Conservation (phyloP, 139 green algal genomes). For the Trebouxia sp. region DNA sequence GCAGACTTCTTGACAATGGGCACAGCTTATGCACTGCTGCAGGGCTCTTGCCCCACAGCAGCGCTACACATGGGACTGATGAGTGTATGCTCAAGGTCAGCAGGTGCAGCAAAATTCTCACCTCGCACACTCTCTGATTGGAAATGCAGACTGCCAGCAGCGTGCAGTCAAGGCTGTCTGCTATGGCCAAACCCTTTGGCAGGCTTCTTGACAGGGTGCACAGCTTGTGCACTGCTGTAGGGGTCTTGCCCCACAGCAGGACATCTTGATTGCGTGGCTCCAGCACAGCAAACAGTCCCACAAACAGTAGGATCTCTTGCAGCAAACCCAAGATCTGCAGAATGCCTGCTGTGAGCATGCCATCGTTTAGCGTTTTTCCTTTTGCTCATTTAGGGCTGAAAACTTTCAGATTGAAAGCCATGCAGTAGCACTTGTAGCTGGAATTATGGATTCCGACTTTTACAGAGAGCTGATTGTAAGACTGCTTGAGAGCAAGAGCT, state of each 20-base stretch:
- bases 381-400: too few species aligned
- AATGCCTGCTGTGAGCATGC: too few species aligned
- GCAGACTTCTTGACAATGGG: constrained; percentile 47
- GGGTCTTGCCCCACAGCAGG: constrained; percentile 57
- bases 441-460: too few species aligned
- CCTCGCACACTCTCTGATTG: constrained; percentile 42
- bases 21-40: constrained; percentile 59
- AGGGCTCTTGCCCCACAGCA: constrained; percentile 54
- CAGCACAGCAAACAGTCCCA: constrained; percentile 48
- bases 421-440: too few species aligned
- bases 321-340: constrained; percentile 39
- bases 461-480: too few species aligned
- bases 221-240: constrained; percentile 61
- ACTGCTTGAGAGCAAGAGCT: too few species aligned
- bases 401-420: too few species aligned
- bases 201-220: constrained; percentile 49
- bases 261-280: constrained; percentile 48
- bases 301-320: constrained; percentile 59
- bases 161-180: constrained; percentile 49
- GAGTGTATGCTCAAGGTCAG: not conserved
- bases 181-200: constrained; percentile 35
- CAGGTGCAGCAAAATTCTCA: not conserved
- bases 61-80: constrained; percentile 31
- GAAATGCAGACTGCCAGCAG: constrained; percentile 48
- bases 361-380: too few species aligned